Base-by-base conservation (phyloP, 108 stramenopile genomes). In the Heterococcus sp. region DNA sequence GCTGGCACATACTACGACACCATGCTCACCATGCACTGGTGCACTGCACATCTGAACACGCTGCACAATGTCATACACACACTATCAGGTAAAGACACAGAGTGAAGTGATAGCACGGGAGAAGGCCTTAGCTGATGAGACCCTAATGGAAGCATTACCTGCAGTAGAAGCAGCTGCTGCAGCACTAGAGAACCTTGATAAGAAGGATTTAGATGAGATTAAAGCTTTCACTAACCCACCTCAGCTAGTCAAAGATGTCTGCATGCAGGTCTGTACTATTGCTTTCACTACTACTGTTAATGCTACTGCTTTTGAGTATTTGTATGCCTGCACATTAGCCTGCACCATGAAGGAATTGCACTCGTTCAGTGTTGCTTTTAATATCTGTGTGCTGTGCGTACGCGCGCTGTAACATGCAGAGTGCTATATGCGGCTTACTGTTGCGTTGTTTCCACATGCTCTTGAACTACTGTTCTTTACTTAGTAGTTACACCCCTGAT, bases 181-280 rank as follows among this genome's bases (percentile, higher is more conserved):
- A 4, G 91, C 91, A 3, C 88, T 91, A n/a, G 88, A 90, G 36
- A 89, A 89, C 68, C 71, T 91, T 31, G 77, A 89, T 40, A 89
- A 90, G 78, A 84, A 91, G 39, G 87, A 91, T 67, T 38, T 91
- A 31, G 88, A 84, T 34, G 91, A 91, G 76, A 74, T 91, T 37
- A 91, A 90, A 78, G 87, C 81, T 1, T 90, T 91, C 74, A 74
- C 87, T 2, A 89, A 89, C 26, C 91, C 91, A 11, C 91, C 90
- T 1, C 46, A 67, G 46, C 39, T 68, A 8, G 90, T 91, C 66
- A 81, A 81, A 38, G 79, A 81, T 26, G 79, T 81, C 3, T 81
- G 71, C 5, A 81, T 81, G 79, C 79, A 81, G 79, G 79, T 81
- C 37, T 35, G 79, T 71, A 14, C 26, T 26, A 26, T 26, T 63